phyloP scores from a whole-genome alignment of 148 eudicot species.

The Chenopodium album region DNA sequence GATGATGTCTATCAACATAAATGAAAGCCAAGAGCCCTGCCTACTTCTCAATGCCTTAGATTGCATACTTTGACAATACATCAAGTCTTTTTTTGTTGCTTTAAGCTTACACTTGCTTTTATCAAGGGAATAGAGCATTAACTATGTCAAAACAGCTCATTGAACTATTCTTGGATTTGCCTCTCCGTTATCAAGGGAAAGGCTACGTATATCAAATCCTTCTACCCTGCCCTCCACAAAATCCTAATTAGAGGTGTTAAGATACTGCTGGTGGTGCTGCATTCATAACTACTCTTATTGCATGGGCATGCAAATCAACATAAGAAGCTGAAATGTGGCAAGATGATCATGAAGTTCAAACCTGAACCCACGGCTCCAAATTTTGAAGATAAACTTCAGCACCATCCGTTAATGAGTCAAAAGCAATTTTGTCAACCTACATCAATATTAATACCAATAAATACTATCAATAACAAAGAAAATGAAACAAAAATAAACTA shows the following conservation, averaged over 20 bases:
- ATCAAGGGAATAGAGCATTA: background rate
- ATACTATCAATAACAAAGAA: constrained; percentile 9
- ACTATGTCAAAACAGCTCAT: background rate
- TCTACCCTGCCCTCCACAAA: background rate
- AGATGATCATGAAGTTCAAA: constrained; percentile 20
- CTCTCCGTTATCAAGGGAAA: background rate
- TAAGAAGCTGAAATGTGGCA: background rate
- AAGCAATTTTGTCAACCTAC: constrained; percentile 84
- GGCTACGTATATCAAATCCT: background rate
- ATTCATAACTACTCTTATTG: background rate
- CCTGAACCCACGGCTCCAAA: constrained; percentile 98
- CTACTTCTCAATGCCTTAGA: too few species aligned
- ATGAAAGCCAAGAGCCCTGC: too few species aligned
- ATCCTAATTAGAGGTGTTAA: background rate
- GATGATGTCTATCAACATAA: too few species aligned
- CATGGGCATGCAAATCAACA: background rate
- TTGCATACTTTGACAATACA: too few species aligned
- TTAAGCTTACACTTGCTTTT: too few species aligned
- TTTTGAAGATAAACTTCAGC: constrained; percentile 85
- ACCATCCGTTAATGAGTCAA: constrained; percentile 80
- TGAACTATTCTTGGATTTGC: background rate
- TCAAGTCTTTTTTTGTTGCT: too few species aligned
- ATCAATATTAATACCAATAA: constrained; percentile 15
- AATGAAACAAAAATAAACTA: background rate
- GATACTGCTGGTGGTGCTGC: too few species aligned